These are phyloP conservation scores for Arthrobotrys iridis DNA, from an alignment of 2,329 filamentous ascomycete genomes.

Conservation along the genomic window DNA sequence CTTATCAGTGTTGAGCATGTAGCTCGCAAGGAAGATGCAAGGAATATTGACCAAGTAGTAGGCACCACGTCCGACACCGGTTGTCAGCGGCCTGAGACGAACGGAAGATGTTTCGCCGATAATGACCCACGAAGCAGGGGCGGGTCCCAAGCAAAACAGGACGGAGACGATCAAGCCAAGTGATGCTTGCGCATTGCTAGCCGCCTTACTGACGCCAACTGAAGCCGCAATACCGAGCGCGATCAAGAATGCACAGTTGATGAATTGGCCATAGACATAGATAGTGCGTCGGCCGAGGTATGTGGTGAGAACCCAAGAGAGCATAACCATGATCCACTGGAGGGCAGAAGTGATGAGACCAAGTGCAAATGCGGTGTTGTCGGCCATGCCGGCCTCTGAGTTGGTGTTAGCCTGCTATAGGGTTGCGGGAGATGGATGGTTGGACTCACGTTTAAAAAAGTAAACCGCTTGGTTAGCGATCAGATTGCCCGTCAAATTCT, in stretches of 20 bases:
- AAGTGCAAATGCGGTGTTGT: conserved; percentile 59
- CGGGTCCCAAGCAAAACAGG: conserved; percentile 68
- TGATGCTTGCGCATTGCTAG: conserved; percentile 65
- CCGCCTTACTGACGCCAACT: conserved; percentile 67
- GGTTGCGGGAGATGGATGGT: conserved; percentile 59
- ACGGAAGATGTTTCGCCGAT: conserved; percentile 64
- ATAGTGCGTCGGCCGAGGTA: conserved; percentile 73
- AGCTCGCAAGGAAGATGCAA: conserved; percentile 63
- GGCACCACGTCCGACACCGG: conserved; percentile 65
- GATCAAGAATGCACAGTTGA: conserved; percentile 68
- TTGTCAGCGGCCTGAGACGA: conserved; percentile 64
- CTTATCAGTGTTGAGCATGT: conserved; percentile 42
- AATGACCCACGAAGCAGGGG: conserved; percentile 66
- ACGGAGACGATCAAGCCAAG: conserved; percentile 66
- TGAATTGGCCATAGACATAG: conserved; percentile 70
- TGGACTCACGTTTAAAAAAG: conserved; percentile 63
- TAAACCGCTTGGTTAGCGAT: conserved; percentile 60
- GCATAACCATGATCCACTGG: conserved; percentile 71
- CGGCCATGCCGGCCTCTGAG: conserved; percentile 64
- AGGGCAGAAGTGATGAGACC: conserved; percentile 72
- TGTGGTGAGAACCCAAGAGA: conserved; percentile 74
- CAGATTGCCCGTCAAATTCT: conserved; percentile 62
- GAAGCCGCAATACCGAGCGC: conserved; percentile 70
- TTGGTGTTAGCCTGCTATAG: conserved; percentile 59
- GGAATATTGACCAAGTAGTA: conserved; percentile 67